Conservation (phyloP, 1,284 basidiomycete genomes). For the Ustilago shanxiensis region DNA sequence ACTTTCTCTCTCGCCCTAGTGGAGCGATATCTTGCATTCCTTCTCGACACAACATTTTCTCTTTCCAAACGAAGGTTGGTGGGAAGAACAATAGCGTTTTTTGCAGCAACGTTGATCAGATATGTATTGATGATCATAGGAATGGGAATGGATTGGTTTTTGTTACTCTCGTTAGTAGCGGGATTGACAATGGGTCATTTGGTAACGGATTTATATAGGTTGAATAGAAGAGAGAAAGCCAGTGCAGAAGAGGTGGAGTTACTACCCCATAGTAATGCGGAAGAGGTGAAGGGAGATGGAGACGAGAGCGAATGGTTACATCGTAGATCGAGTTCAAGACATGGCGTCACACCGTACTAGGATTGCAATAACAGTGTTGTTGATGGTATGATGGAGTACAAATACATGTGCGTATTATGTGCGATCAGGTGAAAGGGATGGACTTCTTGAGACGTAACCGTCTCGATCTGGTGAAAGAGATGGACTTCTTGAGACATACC, state of each 20-base stretch:
- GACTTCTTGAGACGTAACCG: not conserved
- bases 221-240: not conserved
- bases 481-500: constrained; percentile 70
- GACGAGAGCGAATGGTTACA: not conserved
- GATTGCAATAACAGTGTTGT: not conserved
- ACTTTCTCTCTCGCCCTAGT: constrained; percentile 15
- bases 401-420: not conserved
- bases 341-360: not conserved
- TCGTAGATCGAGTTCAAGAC: not conserved
- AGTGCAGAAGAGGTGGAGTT: not conserved
- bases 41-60: constrained; percentile 11
- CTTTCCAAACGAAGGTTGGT: not conserved
- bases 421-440: not conserved
- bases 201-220: constrained; percentile 13
- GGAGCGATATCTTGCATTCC: constrained; percentile 15
- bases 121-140: constrained; percentile 48
- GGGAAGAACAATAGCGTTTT: constrained; percentile 16
- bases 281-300: not conserved
- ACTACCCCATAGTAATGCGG: not conserved
- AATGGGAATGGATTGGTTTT: constrained; percentile 52
- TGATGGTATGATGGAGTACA: not conserved
- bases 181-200: constrained; percentile 24
- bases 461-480: constrained; percentile 57
- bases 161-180: constrained; percentile 20
- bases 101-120: constrained; percentile 20